Evolutionary conservation across 2,329 filamentous ascomycete species (phyloP).

Genomic region (Fusarium miscanthi): DNA sequence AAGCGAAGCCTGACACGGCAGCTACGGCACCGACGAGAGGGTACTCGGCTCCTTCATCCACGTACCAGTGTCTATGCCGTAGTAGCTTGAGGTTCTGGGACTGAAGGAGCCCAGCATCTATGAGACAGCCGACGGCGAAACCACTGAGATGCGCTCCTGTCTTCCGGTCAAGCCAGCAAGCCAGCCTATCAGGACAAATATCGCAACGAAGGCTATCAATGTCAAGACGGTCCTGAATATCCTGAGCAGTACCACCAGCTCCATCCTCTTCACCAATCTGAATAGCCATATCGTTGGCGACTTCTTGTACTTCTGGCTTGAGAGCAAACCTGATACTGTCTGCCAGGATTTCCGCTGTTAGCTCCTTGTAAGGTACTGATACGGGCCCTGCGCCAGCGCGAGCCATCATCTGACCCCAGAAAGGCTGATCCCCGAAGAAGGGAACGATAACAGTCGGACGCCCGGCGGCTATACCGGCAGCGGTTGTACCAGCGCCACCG

Average conservation of each 20-base stretch:
- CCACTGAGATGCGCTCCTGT: slow-evolving; percentile 68
- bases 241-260: slow-evolving; percentile 60
- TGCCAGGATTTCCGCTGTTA: slow-evolving; percentile 67
- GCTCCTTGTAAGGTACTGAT: slow-evolving; percentile 67
- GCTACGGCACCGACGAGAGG: slow-evolving; percentile 73
- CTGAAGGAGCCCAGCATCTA: slow-evolving; percentile 64
- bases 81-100: slow-evolving; percentile 68
- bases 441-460: slow-evolving; percentile 73
- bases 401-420: slow-evolving; percentile 73
- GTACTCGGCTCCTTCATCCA: slow-evolving; percentile 72
- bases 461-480: slow-evolving; percentile 69
- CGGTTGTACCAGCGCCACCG: slow-evolving; percentile 73
- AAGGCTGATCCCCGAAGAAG: slow-evolving; percentile 74
- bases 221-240: slow-evolving; percentile 66
- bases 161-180: slow-evolving; percentile 69
- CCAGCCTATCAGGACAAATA: slow-evolving; percentile 66
- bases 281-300: slow-evolving; percentile 57
- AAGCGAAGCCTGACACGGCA: slow-evolving; percentile 72
- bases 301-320: slow-evolving; percentile 57
- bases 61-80: slow-evolving; percentile 65
- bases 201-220: slow-evolving; percentile 67
- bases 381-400: slow-evolving; percentile 69
- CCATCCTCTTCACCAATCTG: slow-evolving; percentile 67
- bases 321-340: slow-evolving; percentile 64
- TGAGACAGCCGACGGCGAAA: slow-evolving; percentile 69